phyloP scores from a whole-genome alignment of 148 eudicot genomes.

The Vaccinium darrowii region DNA sequence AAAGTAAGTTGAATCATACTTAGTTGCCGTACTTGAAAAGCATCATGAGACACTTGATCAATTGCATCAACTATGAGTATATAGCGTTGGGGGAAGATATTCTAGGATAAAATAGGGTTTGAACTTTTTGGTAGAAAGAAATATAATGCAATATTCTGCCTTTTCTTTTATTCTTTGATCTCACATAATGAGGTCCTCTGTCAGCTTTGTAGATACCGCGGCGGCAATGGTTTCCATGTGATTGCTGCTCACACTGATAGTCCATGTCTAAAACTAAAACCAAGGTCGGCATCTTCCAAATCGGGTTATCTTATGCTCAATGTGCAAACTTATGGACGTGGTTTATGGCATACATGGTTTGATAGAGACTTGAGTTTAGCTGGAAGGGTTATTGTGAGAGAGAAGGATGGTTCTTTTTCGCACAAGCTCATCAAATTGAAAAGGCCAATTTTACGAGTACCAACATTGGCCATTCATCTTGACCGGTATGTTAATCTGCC shows the following conservation, averaged over 20 bases:
- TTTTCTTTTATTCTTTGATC: not conserved
- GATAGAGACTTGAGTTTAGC: slow-evolving; percentile 91
- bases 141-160: not conserved
- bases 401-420: slow-evolving; percentile 69
- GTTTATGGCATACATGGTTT: slow-evolving; percentile 99
- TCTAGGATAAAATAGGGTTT: not conserved
- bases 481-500: slow-evolving; percentile 57
- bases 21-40: slow-evolving; percentile 3
- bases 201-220: slow-evolving; percentile 66
- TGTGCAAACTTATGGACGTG: slow-evolving; percentile 96
- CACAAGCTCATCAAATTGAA: slow-evolving; percentile 82
- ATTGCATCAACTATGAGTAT: not conserved
- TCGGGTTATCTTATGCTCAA: slow-evolving; percentile 87
- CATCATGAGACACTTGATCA: not conserved
- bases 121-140: not conserved
- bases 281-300: slow-evolving; percentile 86
- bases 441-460: slow-evolving; percentile 80
- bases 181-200: slow-evolving; percentile 16
- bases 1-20: slow-evolving; percentile 69
- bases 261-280: slow-evolving; percentile 92
- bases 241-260: slow-evolving; percentile 99
- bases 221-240: slow-evolving; percentile 84
- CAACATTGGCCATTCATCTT: slow-evolving; percentile 94
- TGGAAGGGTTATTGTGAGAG: slow-evolving; percentile 85
- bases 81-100: not conserved